These are phyloP conservation scores for Penicillium sp. DNA, from an alignment of 2,329 filamentous ascomycete species.

Conservation along the genomic window DNA sequence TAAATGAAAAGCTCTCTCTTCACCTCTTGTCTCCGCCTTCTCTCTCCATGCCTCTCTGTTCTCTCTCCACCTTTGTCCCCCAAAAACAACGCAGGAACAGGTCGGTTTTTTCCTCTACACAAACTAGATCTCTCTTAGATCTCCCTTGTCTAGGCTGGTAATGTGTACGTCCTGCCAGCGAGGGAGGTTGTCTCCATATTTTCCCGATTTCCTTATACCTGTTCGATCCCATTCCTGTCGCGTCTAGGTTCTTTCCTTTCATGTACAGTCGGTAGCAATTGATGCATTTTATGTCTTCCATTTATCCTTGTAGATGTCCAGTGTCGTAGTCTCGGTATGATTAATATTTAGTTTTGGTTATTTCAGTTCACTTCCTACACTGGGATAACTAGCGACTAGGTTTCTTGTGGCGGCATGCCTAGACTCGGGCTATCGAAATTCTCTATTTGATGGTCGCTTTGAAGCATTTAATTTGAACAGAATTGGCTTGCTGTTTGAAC, in stretches of 20 bases:
- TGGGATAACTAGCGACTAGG: no score
- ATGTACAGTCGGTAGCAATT: conserved; percentile 32
- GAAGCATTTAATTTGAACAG: no score
- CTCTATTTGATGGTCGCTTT: no score
- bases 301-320: not conserved
- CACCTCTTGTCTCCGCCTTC: conserved; percentile 29
- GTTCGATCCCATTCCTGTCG: conserved; percentile 28
- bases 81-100: conserved; percentile 20
- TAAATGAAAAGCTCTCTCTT: conserved; percentile 49
- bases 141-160: conserved; percentile 14
- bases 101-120: conserved; percentile 7
- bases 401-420: no score
- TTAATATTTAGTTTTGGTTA: not conserved
- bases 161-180: conserved; percentile 10
- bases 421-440: no score
- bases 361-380: no score
- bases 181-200: conserved; percentile 24
- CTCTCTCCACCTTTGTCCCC: conserved; percentile 10
- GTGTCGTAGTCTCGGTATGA: not conserved
- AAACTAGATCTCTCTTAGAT: conserved; percentile 21
- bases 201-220: conserved; percentile 16
- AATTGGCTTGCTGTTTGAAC: no score
- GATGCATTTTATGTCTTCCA: conserved; percentile 28
- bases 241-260: conserved; percentile 25
- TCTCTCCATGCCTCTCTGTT: not conserved